These are phyloP conservation scores for Paxillus ammoniavirescens DNA, from an alignment of 768 basidiomycete genomes.

Conservation along the genomic window DNA sequence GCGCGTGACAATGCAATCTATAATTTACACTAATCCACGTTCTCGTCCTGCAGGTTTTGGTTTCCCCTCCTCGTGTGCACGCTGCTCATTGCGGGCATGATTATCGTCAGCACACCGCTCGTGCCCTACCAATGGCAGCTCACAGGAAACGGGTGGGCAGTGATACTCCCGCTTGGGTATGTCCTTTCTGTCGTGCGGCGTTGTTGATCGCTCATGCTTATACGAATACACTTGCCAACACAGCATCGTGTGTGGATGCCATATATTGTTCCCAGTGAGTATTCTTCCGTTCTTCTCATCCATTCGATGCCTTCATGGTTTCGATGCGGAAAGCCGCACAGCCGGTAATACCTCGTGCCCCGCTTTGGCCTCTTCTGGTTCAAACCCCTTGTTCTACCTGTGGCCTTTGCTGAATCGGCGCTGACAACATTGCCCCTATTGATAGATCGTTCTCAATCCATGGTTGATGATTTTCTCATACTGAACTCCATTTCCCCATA, in stretches of 20 bases:
- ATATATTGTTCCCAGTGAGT: constrained; percentile 75
- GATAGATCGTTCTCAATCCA: constrained; percentile 79
- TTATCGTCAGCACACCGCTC: constrained; percentile 50
- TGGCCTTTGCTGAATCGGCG: neutral
- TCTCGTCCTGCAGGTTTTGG: constrained; percentile 27
- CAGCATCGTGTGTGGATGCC: constrained; percentile 61
- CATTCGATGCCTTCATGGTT: neutral
- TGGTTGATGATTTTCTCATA: constrained; percentile 86
- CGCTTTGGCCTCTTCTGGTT: constrained; percentile 28
- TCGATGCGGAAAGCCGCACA: neutral
- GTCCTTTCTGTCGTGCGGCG: constrained; percentile 26
- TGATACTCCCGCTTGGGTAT: constrained; percentile 73
- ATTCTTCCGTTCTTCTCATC: constrained; percentile 11
- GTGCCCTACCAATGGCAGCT: constrained; percentile 72
- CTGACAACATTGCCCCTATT: constrained; percentile 16
- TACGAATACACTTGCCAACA: constrained; percentile 3
- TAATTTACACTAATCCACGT: constrained; percentile 15
- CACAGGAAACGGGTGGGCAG: constrained; percentile 58
- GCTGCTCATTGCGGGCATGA: constrained; percentile 52
- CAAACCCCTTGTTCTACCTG: neutral
- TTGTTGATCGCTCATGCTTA: neutral
- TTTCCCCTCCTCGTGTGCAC: constrained; percentile 50
- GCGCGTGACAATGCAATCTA: constrained; percentile 4
- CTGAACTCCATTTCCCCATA: constrained; percentile 14
- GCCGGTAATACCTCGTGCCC: constrained; percentile 19